A percentile compares a stretch with the other conserved stretches of the same genome.
These are phyloP conservation scores for Penicillium sp. DNA, from an alignment of 2,329 filamentous ascomycete species.

Conservation along the genomic window DNA sequence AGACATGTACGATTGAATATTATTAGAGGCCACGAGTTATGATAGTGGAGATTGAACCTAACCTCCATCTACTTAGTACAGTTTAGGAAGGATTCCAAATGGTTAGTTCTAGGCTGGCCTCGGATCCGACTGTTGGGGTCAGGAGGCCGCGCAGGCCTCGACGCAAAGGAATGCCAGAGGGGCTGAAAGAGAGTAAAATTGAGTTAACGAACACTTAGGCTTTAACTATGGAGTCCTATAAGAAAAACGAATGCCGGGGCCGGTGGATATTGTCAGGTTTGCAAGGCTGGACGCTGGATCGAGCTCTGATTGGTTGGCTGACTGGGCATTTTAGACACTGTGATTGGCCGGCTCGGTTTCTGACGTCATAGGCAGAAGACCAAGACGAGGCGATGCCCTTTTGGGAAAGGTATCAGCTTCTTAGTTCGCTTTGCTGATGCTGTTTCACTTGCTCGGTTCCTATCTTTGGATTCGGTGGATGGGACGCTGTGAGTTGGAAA, in stretches of 20 bases:
- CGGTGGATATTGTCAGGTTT: background rate
- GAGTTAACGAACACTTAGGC: too few relatives aligned
- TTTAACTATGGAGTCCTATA: background rate
- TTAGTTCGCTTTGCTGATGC: slow-evolving; percentile 7
- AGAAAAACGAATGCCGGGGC: background rate
- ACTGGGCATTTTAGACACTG: background rate
- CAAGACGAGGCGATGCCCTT: slow-evolving; percentile 13
- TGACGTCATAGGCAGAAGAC: slow-evolving; percentile 21
- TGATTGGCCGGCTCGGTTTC: slow-evolving; percentile 27
- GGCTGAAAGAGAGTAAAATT: background rate
- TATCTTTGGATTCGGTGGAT: slow-evolving; percentile 15
- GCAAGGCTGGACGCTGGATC: background rate
- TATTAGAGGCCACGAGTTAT: background rate
- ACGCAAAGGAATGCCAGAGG: background rate
- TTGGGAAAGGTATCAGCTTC: slow-evolving; percentile 18
- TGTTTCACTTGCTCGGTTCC: slow-evolving; percentile 18
- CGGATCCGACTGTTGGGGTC: background rate
- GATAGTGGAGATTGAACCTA: slow-evolving; percentile 29
- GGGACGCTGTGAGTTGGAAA: background rate
- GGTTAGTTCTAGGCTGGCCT: background rate
- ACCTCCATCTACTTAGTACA: background rate
- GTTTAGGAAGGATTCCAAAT: too few relatives aligned
- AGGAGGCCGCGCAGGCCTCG: background rate
- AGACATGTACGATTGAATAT: background rate
- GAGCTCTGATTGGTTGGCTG: slow-evolving; percentile 2